Percentiles rank a stretch among this genome's conserved stretches.
These are phyloP conservation scores for Trametes cubensis DNA, from an alignment of 768 basidiomycete species.

Conservation along the genomic window DNA sequence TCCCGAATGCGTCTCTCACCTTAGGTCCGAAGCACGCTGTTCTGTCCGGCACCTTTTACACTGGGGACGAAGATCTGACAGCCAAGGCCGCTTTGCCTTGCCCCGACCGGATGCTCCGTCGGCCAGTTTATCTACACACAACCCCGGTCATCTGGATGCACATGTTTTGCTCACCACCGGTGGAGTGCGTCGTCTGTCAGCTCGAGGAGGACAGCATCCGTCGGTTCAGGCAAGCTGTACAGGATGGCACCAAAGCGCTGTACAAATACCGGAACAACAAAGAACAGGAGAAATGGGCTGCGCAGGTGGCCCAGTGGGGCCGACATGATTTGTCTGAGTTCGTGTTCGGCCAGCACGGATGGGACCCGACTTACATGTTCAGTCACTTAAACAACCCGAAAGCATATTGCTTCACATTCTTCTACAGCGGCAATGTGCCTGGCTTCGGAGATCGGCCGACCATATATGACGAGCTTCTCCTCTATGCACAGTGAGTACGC, in stretches of 20 bases:
- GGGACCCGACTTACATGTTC: not conserved
- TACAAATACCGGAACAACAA: not conserved
- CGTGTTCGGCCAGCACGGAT: not conserved
- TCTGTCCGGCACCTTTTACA: not conserved
- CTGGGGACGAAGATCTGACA: not conserved
- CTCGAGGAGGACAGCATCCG: not conserved
- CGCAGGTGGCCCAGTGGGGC: not conserved
- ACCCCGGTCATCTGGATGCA: not conserved
- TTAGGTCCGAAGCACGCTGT: not conserved
- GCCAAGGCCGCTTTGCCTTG: not conserved
- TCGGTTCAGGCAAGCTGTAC: not conserved
- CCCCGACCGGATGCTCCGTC: not conserved
- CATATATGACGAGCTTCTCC: not conserved
- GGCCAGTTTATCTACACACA: not conserved
- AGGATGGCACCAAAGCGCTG: not conserved
- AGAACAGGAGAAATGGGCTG: not conserved
- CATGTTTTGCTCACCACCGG: not conserved
- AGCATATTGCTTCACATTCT: not conserved
- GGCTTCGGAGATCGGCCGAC: not conserved
- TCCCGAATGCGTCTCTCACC: not conserved
- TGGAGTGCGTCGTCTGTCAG: not conserved
- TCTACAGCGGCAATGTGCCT: not conserved
- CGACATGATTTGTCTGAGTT: not conserved
- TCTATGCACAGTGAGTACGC: not conserved
- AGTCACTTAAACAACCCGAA: not conserved